Evolutionary conservation across 2,329 filamentous ascomycete species (phyloP), one percentile per base, ranked within the genome.

Genomic region (Verticillium alfalfae): DNA sequence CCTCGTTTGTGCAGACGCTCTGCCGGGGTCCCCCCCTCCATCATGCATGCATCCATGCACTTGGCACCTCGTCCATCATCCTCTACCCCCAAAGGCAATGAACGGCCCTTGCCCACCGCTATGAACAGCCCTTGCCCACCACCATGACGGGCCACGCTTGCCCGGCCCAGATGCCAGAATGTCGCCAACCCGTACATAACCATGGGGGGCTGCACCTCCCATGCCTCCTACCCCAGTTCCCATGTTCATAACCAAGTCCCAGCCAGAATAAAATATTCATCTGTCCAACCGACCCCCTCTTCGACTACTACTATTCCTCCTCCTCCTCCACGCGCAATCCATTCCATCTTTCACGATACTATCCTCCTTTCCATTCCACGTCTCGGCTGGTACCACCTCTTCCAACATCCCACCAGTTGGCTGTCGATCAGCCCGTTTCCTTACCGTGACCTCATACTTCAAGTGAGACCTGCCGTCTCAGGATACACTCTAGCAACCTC

Each of bases 401-500:
- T 52, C 45, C 18, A 31, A 31, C 56, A 26, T 31, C 41, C 57
- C 26, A 58, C 57, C 37, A 34, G 36, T 26, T 49, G 38, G 57
- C 57, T 58, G 57, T 58, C 41, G 57, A 58, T 58, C 57, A 58
- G 57, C 57, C 38, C 39, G 41, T 58, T 58, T 49, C 45, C 38
- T 31, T 58, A 8, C 58, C 59, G 63, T 56, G 62, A 60, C 59
- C 63, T 60, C 45, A 52, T 59, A 34, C 41, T 31, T 22, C 18
- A 57, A 64, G 59, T 62, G 63, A 65, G 62, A 58, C 62, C 60
- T 52, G 38, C 62, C 55, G 63, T 62, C 60, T 65, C 49, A 39
- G 62, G 61, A 64, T 61, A 57, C 58, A 59, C 56, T 57, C 58
- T 61, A 59, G 60, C 56, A 62, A 34, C 41, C 52, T 49, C 61